Conservation (phyloP, 1,139 yeast genomes). For the Scheffersomyces insectosa region DNA sequence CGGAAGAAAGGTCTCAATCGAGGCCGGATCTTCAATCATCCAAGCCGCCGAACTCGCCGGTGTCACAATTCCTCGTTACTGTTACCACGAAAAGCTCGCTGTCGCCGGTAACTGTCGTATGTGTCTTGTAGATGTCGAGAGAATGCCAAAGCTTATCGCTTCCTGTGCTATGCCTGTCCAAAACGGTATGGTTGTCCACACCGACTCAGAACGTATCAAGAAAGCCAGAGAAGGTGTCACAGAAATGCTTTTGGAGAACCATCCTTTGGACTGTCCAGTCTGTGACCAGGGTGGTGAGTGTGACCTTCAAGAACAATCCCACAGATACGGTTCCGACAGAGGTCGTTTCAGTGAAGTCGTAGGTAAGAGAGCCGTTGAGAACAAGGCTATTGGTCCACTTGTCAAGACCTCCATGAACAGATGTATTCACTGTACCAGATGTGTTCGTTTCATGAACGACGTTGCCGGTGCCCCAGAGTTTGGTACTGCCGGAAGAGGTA, state of each 20-base stretch:
- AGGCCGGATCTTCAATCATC: conserved; percentile 84
- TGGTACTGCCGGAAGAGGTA: conserved; percentile 89
- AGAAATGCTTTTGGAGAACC: conserved; percentile 85
- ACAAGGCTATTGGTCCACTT: conserved; percentile 87
- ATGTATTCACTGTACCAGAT: conserved; percentile 91
- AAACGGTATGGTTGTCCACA: conserved; percentile 85
- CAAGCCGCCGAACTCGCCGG: conserved; percentile 95
- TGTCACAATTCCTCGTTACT: conserved; percentile 82
- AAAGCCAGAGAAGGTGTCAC: conserved; percentile 91
- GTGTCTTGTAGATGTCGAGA: conserved; percentile 90
- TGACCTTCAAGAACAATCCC: conserved; percentile 85
- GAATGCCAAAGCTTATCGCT: conserved; percentile 88
- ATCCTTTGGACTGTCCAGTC: conserved; percentile 90
- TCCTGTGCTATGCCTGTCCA: conserved; percentile 92
- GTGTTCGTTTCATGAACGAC: conserved; percentile 88
- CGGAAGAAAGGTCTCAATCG: conserved; percentile 74
- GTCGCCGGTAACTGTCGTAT: conserved; percentile 95
- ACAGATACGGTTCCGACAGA: conserved; percentile 83
- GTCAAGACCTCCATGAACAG: conserved; percentile 91
- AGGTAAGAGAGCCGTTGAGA: conserved; percentile 90
- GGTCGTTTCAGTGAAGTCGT: conserved; percentile 80
- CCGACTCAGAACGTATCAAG: conserved; percentile 76
- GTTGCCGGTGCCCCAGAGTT: conserved; percentile 93
- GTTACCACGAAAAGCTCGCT: conserved; percentile 89
- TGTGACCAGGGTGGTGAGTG: conserved; percentile 97